Percentiles rank a stretch among this genome's conserved stretches.
Conservation (phyloP, 2,329 filamentous ascomycete species). For the Rutstroemia sp. region DNA sequence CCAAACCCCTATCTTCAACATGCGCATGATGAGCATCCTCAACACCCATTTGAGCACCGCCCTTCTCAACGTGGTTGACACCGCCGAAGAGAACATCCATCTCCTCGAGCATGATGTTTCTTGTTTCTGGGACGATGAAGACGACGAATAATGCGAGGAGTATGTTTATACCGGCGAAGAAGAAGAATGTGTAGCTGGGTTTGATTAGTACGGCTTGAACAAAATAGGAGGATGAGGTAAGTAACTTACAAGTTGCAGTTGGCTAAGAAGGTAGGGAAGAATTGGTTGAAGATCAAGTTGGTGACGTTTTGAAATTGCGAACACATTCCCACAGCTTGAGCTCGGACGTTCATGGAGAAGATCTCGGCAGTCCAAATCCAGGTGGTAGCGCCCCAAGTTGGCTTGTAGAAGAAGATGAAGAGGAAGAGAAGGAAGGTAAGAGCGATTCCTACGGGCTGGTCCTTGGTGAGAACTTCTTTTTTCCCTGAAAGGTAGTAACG, state of each 20-base stretch:
- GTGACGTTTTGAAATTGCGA: constrained; percentile 55
- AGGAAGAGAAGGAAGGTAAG: constrained; percentile 63
- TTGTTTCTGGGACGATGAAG: constrained; percentile 48
- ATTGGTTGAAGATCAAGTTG: constrained; percentile 61
- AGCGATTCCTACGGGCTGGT: constrained; percentile 53
- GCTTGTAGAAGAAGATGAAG: constrained; percentile 63
- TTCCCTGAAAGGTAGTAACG: constrained; percentile 16
- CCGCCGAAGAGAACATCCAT: constrained; percentile 47
- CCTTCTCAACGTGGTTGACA: constrained; percentile 27
- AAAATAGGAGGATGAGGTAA: background rate
- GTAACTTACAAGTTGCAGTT: constrained; percentile 38
- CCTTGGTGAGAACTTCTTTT: constrained; percentile 44
- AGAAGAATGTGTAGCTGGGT: constrained; percentile 33
- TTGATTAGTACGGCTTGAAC: background rate
- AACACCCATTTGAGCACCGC: constrained; percentile 21
- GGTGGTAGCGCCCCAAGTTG: constrained; percentile 61
- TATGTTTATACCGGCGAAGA: constrained; percentile 46
- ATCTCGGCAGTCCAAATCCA: constrained; percentile 68
- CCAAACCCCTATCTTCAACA: background rate
- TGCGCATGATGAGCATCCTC: constrained; percentile 27
- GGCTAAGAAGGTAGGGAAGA: constrained; percentile 60
- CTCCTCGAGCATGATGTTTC: constrained; percentile 45
- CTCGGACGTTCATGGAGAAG: constrained; percentile 66
- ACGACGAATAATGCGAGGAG: constrained; percentile 42
- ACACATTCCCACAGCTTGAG: constrained; percentile 63